Conservation (phyloP, 768 basidiomycete genomes). For the Leucocoprinus sp. region DNA sequence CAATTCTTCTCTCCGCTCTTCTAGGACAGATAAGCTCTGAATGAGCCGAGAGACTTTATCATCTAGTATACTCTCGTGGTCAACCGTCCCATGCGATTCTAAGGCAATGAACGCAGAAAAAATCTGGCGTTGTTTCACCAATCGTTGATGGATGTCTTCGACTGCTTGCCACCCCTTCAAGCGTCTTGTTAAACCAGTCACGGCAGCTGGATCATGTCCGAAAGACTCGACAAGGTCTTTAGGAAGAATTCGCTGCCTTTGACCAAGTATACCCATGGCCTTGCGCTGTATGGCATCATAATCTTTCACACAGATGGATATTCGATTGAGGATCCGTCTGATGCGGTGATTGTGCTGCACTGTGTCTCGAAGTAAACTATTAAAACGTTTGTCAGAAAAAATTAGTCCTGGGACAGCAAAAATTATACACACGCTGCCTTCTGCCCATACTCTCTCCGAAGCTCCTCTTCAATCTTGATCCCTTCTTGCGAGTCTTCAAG, state of each 20-base stretch:
- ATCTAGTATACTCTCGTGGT: conserved; percentile 38
- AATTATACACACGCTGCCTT: conserved; percentile 41
- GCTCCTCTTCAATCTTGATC: conserved; percentile 36
- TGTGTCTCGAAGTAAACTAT: conserved; percentile 53
- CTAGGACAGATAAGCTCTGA: conserved; percentile 41
- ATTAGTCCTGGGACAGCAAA: conserved; percentile 8
- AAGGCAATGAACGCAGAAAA: conserved; percentile 38
- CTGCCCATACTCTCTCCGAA: conserved; percentile 48
- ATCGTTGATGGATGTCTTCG: conserved; percentile 63
- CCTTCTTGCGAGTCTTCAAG: conserved; percentile 24
- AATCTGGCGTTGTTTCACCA: conserved; percentile 51
- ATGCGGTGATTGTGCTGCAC: conserved; percentile 57
- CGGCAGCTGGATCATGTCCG: conserved; percentile 70
- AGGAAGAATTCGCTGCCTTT: conserved; percentile 43
- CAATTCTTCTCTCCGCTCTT: conserved; percentile 37
- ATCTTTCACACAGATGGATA: conserved; percentile 54
- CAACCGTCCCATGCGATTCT: conserved; percentile 15
- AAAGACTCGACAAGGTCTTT: conserved; percentile 66
- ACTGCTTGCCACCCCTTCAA: conserved; percentile 63
- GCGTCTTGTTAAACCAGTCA: conserved; percentile 56
- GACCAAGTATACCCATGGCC: conserved; percentile 39
- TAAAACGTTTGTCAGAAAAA: neutral
- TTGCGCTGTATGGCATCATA: conserved; percentile 54
- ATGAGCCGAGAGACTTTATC: conserved; percentile 45
- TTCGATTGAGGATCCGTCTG: conserved; percentile 59